Evolutionary conservation across 2,329 filamentous ascomycete species (phyloP), one percentile per base, ranked within the genome.

Genomic region (Leptosphaerulina australis): DNA sequence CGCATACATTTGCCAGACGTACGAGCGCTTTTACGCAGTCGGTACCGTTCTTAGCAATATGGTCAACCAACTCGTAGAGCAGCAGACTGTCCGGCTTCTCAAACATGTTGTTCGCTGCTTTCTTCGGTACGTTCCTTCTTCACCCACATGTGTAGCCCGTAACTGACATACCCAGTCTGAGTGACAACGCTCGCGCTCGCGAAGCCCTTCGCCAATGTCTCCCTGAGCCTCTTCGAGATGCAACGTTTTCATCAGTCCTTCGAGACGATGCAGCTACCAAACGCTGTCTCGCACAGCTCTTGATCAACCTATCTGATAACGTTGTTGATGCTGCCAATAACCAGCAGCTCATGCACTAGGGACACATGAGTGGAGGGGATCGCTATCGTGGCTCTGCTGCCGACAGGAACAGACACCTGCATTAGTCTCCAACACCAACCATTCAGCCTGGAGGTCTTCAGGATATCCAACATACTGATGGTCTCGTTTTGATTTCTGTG

Each of bases 41-140:
- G 94, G 94, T 5, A 99, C 94, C 1, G 94, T 99, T 5, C 79
- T 99, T 29, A 96, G 91, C 78, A 99, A 97, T 71, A 99, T 99
- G 94, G 94, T 99, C 49, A 91, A 88, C 44, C 93, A 97, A 76
- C 83, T 99, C 28, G 94, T 97, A 29, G 94, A 99, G 75, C 93
- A 96, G 69, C 94, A 99, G 76, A 99, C 94, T 1, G 94, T 96
- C 22, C 84, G 94, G 43, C 81, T 99, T 36, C 84, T 99, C 18
- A 99, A 99, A 82, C 94, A 99, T 71, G 94, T 99, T 49, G 94
- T 99, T 25, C 83, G 94, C 62, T 99, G 94, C 77, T 99, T 99
- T 74, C 82, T 99, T 69, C 85, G 94, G 91, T 95, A 79, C 63
- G 85, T 77, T 17, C 11, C 24, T 31, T 37, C 38, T 60, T 34